These are phyloP conservation scores for Sporisorium iseilematis-ciliati DNA, from an alignment of 1,284 basidiomycete species.

Conservation along the genomic window DNA sequence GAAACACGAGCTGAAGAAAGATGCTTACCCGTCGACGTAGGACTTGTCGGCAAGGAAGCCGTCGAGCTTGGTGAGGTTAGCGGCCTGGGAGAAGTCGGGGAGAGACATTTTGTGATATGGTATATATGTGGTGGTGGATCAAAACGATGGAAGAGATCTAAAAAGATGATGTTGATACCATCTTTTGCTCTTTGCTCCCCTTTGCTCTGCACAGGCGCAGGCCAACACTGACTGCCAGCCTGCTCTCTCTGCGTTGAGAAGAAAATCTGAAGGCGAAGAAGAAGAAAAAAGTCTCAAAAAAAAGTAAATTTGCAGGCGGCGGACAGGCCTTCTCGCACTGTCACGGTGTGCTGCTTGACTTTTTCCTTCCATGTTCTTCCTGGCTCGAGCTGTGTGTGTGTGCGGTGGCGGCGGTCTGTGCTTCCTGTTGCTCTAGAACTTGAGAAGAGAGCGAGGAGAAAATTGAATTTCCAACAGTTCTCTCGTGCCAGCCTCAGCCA, in stretches of 20 bases:
- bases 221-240: conserved; percentile 1
- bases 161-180: neutral
- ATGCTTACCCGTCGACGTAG: conserved; percentile 69
- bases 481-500: neutral
- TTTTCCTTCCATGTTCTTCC: conserved; percentile 2
- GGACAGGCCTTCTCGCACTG: neutral
- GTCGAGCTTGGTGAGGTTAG: conserved; percentile 63
- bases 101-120: conserved; percentile 63
- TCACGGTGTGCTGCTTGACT: neutral
- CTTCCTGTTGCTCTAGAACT: conserved; percentile 1
- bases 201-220: conserved; percentile 16
- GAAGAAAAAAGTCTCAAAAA: conserved; percentile 20
- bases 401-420: conserved; percentile 24
- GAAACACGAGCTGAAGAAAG: neutral
- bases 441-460: too few relatives aligned
- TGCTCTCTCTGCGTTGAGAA: neutral
- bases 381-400: neutral
- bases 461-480: neutral
- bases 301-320: conserved; percentile 11
- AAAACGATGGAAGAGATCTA: neutral
- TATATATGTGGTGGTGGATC: conserved; percentile 23
- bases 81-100: conserved; percentile 66
- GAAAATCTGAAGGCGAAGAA: conserved; percentile 6
- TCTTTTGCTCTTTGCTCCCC: neutral
- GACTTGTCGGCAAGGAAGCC: conserved; percentile 64